A percentile compares a stretch with the other conserved stretches of the same genome.
These are phyloP conservation scores for Colletotrichum neosansevieriae DNA, from an alignment of 2,329 filamentous ascomycete species.

Conservation along the genomic window DNA sequence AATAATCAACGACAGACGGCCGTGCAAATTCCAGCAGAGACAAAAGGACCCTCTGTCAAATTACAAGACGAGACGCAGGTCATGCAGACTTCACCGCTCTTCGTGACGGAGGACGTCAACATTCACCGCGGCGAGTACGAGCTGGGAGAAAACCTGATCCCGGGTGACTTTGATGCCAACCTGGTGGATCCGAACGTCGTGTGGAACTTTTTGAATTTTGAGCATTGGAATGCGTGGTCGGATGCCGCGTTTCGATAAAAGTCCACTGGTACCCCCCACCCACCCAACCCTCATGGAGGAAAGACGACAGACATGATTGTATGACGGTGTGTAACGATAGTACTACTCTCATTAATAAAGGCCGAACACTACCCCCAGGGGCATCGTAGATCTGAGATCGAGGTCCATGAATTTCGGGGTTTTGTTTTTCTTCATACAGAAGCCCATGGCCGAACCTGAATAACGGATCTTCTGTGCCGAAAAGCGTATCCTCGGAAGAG, in stretches of 20 bases:
- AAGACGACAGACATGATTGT: not conserved
- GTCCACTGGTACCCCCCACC: not conserved
- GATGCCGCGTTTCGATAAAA: conserved; percentile 29
- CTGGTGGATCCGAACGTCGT: conserved; percentile 37
- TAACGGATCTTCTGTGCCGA: conserved; percentile 44
- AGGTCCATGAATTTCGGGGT: not conserved
- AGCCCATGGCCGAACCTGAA: conserved; percentile 47
- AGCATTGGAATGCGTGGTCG: conserved; percentile 39
- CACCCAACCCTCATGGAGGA: not conserved
- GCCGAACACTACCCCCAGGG: no score
- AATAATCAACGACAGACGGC: not conserved
- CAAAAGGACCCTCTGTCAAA: not conserved
- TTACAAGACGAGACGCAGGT: not conserved
- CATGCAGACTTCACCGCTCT: conserved; percentile 1
- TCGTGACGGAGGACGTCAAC: conserved; percentile 8
- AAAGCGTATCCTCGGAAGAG: conserved; percentile 45
- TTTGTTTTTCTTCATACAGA: not conserved
- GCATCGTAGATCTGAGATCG: not conserved
- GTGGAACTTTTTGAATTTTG: conserved; percentile 40
- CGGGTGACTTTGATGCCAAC: conserved; percentile 33
- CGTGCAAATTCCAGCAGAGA: not conserved
- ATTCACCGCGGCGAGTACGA: not conserved
- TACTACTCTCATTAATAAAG: not conserved
- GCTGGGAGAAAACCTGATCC: conserved; percentile 26
- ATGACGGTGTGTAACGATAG: not conserved